Conservation (phyloP, 83 land plant genomes). For the Thuja plicata region DNA sequence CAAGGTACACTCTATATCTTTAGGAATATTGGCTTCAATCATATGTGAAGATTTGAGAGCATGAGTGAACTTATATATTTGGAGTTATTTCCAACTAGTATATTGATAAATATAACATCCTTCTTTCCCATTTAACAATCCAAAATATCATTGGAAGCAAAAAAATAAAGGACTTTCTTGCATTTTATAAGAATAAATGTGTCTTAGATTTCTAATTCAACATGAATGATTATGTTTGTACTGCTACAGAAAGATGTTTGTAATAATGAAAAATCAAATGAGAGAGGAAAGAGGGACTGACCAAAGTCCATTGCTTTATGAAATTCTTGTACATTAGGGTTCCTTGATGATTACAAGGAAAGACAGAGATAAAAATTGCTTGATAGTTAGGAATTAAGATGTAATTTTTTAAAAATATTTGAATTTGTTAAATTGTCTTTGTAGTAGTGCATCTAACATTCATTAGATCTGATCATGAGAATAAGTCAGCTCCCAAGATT, state of each 20-base stretch:
- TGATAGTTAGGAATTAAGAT: background rate
- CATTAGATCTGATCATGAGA: background rate
- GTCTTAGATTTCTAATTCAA: background rate
- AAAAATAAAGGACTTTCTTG: background rate
- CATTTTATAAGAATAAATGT: background rate
- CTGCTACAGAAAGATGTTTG: background rate
- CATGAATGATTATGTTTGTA: background rate
- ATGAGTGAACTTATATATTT: background rate
- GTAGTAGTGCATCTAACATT: background rate
- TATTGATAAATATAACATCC: background rate
- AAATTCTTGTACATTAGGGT: background rate
- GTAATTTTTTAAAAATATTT: background rate
- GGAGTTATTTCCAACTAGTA: background rate
- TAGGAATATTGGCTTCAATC: constrained; percentile 1
- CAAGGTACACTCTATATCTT: background rate
- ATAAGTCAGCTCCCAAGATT: background rate
- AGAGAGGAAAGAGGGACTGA: background rate
- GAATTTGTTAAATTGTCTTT: background rate
- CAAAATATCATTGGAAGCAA: too few relatives aligned
- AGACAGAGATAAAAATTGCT: background rate
- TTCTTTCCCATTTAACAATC: background rate
- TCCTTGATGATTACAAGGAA: background rate
- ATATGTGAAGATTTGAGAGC: background rate
- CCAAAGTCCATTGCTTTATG: background rate
- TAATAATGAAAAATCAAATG: background rate